phyloP scores from a whole-genome alignment of 148 eudicot species.

The Heliosperma pusillum region DNA sequence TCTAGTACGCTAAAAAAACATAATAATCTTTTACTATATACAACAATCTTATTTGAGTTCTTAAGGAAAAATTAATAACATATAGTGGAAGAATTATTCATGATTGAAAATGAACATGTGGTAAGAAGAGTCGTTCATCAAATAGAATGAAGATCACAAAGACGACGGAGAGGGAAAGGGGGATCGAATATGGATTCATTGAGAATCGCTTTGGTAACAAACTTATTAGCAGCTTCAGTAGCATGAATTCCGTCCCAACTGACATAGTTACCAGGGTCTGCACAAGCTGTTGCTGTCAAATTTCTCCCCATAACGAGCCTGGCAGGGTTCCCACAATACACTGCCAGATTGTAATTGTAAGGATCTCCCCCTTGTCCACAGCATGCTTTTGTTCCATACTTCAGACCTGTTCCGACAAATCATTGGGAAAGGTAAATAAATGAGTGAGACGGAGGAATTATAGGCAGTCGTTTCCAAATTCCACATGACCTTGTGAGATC shows the following conservation, averaged over 20 bases:
- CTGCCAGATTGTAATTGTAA: slow-evolving; percentile 67
- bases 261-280: slow-evolving; percentile 63
- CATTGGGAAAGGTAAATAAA: no score
- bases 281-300: slow-evolving; percentile 59
- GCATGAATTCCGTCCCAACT: slow-evolving; percentile 91
- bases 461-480: no score
- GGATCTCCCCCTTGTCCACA: slow-evolving; percentile 80
- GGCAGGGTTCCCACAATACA: slow-evolving; percentile 58
- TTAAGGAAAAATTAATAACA: no score
- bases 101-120: no score
- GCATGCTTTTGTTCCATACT: slow-evolving; percentile 72
- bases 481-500: no score
- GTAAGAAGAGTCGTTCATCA: not conserved
- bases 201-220: slow-evolving; percentile 50
- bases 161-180: slow-evolving; percentile 50
- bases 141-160: slow-evolving; percentile 61
- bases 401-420: slow-evolving; percentile 42
- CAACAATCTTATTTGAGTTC: no score
- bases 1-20: no score
- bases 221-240: slow-evolving; percentile 79
- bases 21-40: no score
- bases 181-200: slow-evolving; percentile 67
- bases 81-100: no score
- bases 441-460: no score
- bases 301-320: slow-evolving; percentile 48